These are phyloP conservation scores for Narthecium ossifragum DNA, from an alignment of 106 monocot species.

Conservation along the genomic window DNA sequence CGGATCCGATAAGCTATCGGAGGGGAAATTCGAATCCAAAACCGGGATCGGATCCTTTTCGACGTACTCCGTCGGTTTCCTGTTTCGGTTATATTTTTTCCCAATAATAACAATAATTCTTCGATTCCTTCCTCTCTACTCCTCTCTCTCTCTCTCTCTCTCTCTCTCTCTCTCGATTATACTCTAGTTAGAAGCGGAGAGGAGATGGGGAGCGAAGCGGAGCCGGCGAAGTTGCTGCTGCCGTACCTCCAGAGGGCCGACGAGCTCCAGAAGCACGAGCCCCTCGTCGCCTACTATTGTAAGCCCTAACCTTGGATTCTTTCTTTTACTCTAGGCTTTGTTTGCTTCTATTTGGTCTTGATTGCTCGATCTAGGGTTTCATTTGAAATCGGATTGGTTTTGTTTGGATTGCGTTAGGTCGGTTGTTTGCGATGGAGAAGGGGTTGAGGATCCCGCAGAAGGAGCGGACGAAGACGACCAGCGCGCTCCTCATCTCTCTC, in stretches of 20 bases:
- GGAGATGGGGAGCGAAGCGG: conserved; percentile 66
- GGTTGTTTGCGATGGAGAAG: conserved; percentile 87
- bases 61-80: not conserved
- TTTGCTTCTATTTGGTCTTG: not conserved
- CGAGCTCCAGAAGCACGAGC: conserved; percentile 98
- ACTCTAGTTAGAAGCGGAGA: no score
- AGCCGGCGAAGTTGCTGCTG: conserved; percentile 88
- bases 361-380: not conserved
- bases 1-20: no score
- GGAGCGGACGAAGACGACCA: conserved; percentile 96
- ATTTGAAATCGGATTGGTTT: not conserved
- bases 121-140: not conserved
- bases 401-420: conserved; percentile 31
- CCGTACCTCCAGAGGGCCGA: conserved; percentile 97
- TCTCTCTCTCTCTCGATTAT: not conserved
- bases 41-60: no score
- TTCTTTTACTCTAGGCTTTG: conserved; percentile 6
- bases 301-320: not conserved
- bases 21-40: no score
- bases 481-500: conserved; percentile 74
- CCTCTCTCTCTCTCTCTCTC: not conserved
- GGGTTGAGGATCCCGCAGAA: conserved; percentile 80
- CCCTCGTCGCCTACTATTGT: conserved; percentile 98
- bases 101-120: not conserved
- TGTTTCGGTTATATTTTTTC: not conserved